phyloP scores from a whole-genome alignment of 345 rosid species.

The Eucalyptus sideroxylon region DNA sequence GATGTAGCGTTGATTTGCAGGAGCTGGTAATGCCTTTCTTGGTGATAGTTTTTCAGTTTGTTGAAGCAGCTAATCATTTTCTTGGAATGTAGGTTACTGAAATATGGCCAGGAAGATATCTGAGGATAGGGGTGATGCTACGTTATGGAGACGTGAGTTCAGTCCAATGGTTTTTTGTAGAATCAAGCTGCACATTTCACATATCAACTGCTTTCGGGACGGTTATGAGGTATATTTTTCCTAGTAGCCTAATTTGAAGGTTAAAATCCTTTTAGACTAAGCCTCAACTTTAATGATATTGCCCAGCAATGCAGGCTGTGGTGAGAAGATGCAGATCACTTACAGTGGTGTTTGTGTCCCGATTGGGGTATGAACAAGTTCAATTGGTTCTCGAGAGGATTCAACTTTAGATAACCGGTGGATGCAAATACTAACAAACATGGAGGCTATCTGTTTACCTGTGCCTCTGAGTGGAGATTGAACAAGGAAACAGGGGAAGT shows the following conservation, averaged over 20 bases:
- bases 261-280: neutral
- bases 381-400: slow-evolving; percentile 14
- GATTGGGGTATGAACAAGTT: slow-evolving; percentile 7
- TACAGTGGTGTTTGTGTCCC: slow-evolving; percentile 8
- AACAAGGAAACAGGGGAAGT: slow-evolving; percentile 17
- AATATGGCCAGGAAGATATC: no score
- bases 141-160: no score
- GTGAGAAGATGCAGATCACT: slow-evolving; percentile 25
- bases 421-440: neutral
- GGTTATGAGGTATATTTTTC: slow-evolving; percentile 17
- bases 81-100: no score
- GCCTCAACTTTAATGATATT: neutral
- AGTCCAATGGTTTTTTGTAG: neutral
- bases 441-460: neutral
- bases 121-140: no score
- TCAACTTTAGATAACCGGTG: neutral
- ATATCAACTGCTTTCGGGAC: slow-evolving; percentile 30
- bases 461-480: slow-evolving; percentile 23
- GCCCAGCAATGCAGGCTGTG: slow-evolving; percentile 3
- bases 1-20: no score
- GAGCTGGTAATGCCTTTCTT: no score
- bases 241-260: neutral
- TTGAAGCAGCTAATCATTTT: no score
- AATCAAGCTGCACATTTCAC: slow-evolving; percentile 22
- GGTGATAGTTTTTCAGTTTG: no score